A percentile compares a stretch with the other conserved stretches of the same genome.
Conservation (phyloP, 352 stramenopile species). For the Pythium scleroteichum region DNA sequence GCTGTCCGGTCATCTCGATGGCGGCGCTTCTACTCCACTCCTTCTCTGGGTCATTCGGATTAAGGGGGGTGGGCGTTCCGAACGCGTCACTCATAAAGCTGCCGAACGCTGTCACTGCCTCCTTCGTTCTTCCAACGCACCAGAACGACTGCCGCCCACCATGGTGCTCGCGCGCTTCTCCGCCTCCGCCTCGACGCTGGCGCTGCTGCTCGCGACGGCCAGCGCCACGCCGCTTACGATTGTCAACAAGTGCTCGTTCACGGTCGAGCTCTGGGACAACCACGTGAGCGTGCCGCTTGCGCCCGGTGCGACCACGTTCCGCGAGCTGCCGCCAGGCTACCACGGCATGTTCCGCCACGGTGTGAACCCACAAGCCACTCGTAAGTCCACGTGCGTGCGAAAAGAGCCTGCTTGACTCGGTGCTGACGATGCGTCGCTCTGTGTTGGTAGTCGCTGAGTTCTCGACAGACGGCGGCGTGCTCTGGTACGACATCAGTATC, state of each 20-base stretch:
- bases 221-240: constrained; percentile 36
- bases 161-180: constrained; percentile 19
- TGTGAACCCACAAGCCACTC: constrained; percentile 46
- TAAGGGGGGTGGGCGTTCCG: background rate
- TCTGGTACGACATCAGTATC: constrained; percentile 81
- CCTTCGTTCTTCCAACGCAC: background rate
- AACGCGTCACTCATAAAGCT: constrained; percentile 3
- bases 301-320: constrained; percentile 37
- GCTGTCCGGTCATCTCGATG: background rate
- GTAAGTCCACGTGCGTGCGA: constrained; percentile 20
- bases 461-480: constrained; percentile 45
- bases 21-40: background rate
- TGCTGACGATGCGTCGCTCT: constrained; percentile 1
- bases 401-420: background rate
- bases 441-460: constrained; percentile 63
- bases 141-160: background rate
- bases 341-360: constrained; percentile 48
- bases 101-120: background rate
- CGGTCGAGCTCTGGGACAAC: constrained; percentile 55
- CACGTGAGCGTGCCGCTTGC: constrained; percentile 35
- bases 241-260: constrained; percentile 47
- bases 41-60: background rate
- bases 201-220: constrained; percentile 30
- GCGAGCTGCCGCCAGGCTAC: constrained; percentile 8
- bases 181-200: constrained; percentile 13